These are phyloP conservation scores for Ulvella scutata DNA, from an alignment of 139 green algal species.

Conservation along the genomic window DNA sequence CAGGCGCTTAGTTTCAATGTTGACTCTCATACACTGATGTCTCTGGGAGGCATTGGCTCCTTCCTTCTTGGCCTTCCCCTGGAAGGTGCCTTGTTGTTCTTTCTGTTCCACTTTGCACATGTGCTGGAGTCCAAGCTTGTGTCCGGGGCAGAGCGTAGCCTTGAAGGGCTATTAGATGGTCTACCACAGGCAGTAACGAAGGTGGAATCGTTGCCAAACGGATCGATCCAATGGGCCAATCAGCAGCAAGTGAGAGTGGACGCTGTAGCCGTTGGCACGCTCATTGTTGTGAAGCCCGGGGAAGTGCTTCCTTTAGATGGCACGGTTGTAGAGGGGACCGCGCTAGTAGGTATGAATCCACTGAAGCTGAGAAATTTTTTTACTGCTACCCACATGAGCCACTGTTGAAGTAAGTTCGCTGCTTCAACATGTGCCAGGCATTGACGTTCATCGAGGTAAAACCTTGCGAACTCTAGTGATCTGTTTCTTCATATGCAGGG, in stretches of 20 bases:
- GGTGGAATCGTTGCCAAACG: background rate
- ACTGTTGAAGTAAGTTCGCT: too few species aligned
- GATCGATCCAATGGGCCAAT: background rate
- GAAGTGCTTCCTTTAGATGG: conserved; percentile 68
- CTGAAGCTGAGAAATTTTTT: too few species aligned
- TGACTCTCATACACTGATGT: background rate
- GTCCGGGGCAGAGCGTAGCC: background rate
- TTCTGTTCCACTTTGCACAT: background rate
- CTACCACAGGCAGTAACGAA: background rate
- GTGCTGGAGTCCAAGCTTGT: background rate
- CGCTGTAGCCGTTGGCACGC: conserved; percentile 26
- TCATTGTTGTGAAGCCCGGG: conserved; percentile 57
- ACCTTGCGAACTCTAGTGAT: too few species aligned
- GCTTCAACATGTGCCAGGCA: too few species aligned
- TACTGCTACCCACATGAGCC: too few species aligned
- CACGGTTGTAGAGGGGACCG: conserved; percentile 40
- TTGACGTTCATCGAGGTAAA: too few species aligned
- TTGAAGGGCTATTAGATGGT: background rate
- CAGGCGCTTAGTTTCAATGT: background rate
- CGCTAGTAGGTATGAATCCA: conserved; percentile 30
- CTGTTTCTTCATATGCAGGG: too few species aligned
- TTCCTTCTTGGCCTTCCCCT: background rate
- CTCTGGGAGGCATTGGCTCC: background rate
- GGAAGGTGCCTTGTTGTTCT: background rate
- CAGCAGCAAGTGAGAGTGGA: conserved; percentile 11